Evolutionary conservation across 352 stramenopile species (phyloP), one percentile per base, ranked within the genome.

Genomic region (Pythium dissotocum): DNA sequence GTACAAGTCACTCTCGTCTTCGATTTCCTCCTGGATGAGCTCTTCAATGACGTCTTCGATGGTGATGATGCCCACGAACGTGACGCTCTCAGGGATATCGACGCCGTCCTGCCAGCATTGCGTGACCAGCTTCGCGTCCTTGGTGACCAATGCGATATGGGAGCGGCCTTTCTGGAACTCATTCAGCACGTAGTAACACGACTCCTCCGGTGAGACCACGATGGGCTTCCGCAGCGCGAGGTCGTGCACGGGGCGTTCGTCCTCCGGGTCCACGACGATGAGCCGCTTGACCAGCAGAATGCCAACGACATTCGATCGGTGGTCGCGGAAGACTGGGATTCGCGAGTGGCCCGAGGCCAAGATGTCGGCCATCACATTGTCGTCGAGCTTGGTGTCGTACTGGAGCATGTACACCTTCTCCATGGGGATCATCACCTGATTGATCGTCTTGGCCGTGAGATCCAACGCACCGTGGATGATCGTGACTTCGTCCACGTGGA

Each of bases 41-140:
- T 94, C 84, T 69, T 98, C 93, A 44, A 98, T 80, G 12, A 97
- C 80, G 70, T 98, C 90, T 73, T 98, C 91, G 52, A 98, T 86
- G 21, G 91, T 98, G 26, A 97, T 76, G 62, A 98, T 94, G 16
- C 91, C 93, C 28, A 93, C 71, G 38, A 97, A 87, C 28, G 81
- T 68, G 13, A 85, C 87, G 16, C 71, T 28, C 52, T 74, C 51
- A 65, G 73, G 65, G 46, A 85, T 74, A 61, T 79, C 69, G 4
- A 68, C 58, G 46, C 73, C 71, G 68, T 80, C 62, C 75, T 80
- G 53, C 88, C 87, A 83, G 61, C 77, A 79, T 56, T 83, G 44
- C 35, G 77, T 82, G 70, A 97, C 77, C 54, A 66, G 58, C 58
- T 73, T 70, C 1, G 75, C 75, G 14, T 93, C 63, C 18, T 78